Evolutionary conservation across 148 eudicot species (phyloP).

Genomic region (Vaccinium myrtillus): DNA sequence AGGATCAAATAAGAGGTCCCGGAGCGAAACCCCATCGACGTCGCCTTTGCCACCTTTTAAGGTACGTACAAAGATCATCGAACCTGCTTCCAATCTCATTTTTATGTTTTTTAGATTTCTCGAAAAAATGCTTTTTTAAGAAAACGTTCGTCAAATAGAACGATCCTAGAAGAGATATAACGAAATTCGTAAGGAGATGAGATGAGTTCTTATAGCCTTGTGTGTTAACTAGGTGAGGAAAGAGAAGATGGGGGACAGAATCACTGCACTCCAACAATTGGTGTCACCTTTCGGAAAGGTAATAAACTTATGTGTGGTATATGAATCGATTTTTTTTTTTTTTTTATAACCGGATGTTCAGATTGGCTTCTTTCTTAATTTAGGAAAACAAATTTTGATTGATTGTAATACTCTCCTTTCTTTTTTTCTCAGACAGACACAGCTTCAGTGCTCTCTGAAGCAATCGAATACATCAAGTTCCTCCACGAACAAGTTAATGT

Average conservation of each 20-base stretch:
- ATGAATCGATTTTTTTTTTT: background rate
- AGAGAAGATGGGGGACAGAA: slow-evolving; percentile 99
- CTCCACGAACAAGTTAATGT: slow-evolving; percentile 98
- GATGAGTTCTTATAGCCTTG: background rate
- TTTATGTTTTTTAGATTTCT: background rate
- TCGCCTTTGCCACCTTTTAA: slow-evolving; percentile 90
- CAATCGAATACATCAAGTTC: slow-evolving; percentile 91
- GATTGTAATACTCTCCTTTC: background rate
- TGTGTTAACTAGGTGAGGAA: slow-evolving; percentile 67
- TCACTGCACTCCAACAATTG: slow-evolving; percentile 99
- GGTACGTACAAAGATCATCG: slow-evolving; percentile 31
- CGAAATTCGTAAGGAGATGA: background rate
- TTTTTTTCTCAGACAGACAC: slow-evolving; percentile 78
- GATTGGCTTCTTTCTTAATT: slow-evolving; percentile 7
- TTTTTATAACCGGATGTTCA: background rate
- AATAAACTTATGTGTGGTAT: slow-evolving; percentile 18
- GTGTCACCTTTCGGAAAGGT: slow-evolving; percentile 99
- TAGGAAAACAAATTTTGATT: background rate
- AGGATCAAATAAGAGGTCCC: slow-evolving; percentile 56
- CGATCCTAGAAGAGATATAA: too few species aligned
- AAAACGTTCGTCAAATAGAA: too few species aligned
- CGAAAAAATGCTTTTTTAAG: background rate
- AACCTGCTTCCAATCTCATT: background rate
- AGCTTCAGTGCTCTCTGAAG: slow-evolving; percentile 97
- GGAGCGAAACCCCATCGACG: slow-evolving; percentile 63